These are phyloP conservation scores for Fraxinus anomala DNA, from an alignment of 257 asterid species.

Conservation along the genomic window DNA sequence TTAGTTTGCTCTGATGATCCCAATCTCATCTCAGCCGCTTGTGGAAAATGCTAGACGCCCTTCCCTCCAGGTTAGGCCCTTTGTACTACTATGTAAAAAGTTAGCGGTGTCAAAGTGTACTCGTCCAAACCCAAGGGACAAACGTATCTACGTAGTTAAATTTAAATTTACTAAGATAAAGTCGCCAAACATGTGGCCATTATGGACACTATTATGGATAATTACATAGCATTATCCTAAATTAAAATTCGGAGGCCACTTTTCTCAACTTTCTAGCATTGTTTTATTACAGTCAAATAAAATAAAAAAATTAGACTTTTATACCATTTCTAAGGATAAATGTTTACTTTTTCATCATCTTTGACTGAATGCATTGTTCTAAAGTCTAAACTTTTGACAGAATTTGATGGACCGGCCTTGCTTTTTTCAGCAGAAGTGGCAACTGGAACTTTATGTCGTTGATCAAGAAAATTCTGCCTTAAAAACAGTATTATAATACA, in stretches of 20 bases:
- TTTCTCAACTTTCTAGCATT: no score
- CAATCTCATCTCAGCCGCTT: constrained; percentile 47
- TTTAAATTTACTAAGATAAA: no score
- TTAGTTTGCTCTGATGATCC: constrained; percentile 67
- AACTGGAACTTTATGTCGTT: background rate
- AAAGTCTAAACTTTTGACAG: background rate
- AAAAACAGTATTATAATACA: background rate
- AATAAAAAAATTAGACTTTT: background rate
- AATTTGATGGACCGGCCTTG: no score
- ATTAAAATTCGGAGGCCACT: no score
- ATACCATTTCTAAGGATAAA: background rate
- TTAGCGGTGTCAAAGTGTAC: background rate
- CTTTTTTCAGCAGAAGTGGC: no score
- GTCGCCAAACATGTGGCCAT: no score
- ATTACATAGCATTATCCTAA: no score
- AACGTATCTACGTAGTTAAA: background rate
- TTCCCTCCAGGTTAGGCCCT: constrained; percentile 63
- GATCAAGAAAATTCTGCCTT: background rate
- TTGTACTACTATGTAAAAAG: background rate
- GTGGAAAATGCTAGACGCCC: constrained; percentile 58
- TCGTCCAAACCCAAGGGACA: background rate
- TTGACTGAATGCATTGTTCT: background rate
- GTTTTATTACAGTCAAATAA: no score
- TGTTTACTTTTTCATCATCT: background rate
- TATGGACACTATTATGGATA: no score